Conservation (phyloP, 164 flowering plant genomes). For the Vitis cinerea region DNA sequence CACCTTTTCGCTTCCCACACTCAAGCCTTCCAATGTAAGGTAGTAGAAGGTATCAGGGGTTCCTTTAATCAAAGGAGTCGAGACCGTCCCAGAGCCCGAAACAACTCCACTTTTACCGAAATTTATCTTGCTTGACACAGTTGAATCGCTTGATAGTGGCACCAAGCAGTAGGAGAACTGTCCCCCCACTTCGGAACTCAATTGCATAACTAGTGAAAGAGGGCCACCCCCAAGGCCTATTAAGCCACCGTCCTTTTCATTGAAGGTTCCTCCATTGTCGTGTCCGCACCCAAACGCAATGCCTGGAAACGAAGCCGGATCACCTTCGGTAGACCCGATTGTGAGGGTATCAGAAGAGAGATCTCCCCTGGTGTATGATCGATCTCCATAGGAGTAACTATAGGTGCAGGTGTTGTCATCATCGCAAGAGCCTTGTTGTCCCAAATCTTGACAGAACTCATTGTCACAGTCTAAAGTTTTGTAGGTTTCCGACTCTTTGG, state of each 20-base stretch:
- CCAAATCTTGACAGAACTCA: no score
- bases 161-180: slow-evolving; percentile 31
- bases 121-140: slow-evolving; percentile 23
- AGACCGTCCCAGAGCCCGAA: slow-evolving; percentile 18
- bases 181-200: slow-evolving; percentile 3
- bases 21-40: slow-evolving; percentile 38
- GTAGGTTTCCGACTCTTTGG: slow-evolving; percentile 16
- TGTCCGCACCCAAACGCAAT: slow-evolving; percentile 29
- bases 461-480: neutral
- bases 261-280: slow-evolving; percentile 21
- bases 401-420: slow-evolving; percentile 1
- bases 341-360: slow-evolving; percentile 27
- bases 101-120: slow-evolving; percentile 36
- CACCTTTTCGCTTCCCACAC: slow-evolving; percentile 22
- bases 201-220: slow-evolving; percentile 17
- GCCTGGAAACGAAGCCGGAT: slow-evolving; percentile 5
- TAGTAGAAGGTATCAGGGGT: slow-evolving; percentile 29
- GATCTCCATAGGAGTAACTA: slow-evolving; percentile 25
- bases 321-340: slow-evolving; percentile 17
- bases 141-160: neutral
- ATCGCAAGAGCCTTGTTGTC: neutral
- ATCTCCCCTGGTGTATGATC: slow-evolving; percentile 20
- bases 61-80: slow-evolving; percentile 27
- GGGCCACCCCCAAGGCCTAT: slow-evolving; percentile 31
- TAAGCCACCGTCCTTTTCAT: slow-evolving; percentile 16